These are phyloP conservation scores for Alectoria sarmentosa DNA, from an alignment of 495 filamentous ascomycete species.

Conservation along the genomic window DNA sequence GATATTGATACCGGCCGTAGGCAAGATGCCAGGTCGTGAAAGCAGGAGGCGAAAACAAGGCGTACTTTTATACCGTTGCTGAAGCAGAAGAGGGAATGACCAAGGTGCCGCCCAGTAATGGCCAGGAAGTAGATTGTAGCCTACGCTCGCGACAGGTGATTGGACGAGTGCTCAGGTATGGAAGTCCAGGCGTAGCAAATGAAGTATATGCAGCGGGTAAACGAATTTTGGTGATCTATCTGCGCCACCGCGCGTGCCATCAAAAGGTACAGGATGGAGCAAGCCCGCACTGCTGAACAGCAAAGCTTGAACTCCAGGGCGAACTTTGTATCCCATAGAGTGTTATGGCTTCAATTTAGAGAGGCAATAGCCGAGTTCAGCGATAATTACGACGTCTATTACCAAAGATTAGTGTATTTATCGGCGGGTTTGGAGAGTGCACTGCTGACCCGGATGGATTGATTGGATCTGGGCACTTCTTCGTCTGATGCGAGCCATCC, in stretches of 20 bases:
- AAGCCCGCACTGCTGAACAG: not conserved
- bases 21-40: not conserved
- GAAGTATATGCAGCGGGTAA: not conserved
- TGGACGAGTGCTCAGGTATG: not conserved
- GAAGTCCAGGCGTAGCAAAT: not conserved
- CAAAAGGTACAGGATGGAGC: not conserved
- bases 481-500: conserved; percentile 24
- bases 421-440: not conserved
- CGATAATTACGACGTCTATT: conserved; percentile 6
- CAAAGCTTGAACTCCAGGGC: too few relatives aligned
- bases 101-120: not conserved
- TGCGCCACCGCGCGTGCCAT: not conserved
- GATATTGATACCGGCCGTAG: conserved; percentile 2
- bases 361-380: not conserved
- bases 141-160: not conserved
- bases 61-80: conserved; percentile 10
- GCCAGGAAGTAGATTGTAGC: not conserved
- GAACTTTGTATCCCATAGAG: not conserved
- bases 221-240: not conserved
- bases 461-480: conserved; percentile 27
- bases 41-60: not conserved
- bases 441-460: conserved; percentile 7
- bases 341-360: not conserved
- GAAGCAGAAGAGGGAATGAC: not conserved
- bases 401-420: not conserved